These are phyloP conservation scores for Hypoxylon sp. DNA, from an alignment of 2,329 filamentous ascomycete genomes.

Conservation along the genomic window DNA sequence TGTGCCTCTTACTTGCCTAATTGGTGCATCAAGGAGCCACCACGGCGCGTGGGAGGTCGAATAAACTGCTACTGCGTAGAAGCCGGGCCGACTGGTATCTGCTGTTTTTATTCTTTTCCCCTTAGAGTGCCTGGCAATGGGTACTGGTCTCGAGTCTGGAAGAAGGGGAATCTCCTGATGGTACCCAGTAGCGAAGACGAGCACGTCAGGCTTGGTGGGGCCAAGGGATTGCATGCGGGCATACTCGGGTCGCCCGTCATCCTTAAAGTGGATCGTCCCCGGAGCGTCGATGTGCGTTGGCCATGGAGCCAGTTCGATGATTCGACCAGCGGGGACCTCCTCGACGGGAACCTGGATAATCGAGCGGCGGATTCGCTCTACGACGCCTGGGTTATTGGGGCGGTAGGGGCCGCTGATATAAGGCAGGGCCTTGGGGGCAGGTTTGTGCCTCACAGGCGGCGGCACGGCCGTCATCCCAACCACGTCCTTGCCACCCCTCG, in stretches of 20 bases:
- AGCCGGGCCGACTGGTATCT: conserved; percentile 1
- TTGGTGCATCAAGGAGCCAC: not conserved
- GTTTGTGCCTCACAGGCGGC: conserved; percentile 22
- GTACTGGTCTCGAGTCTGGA: conserved; percentile 56
- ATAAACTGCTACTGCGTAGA: not conserved
- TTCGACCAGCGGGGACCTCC: conserved; percentile 54
- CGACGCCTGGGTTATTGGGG: conserved; percentile 49
- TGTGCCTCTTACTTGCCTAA: not conserved
- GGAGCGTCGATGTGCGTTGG: conserved; percentile 54
- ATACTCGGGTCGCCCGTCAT: conserved; percentile 48
- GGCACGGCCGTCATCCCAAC: conserved; percentile 25
- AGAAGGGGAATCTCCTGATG: conserved; percentile 56
- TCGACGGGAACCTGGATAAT: conserved; percentile 52
- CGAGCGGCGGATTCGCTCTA: conserved; percentile 53
- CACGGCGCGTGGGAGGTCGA: not conserved
- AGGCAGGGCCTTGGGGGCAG: conserved; percentile 32
- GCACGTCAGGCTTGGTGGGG: conserved; percentile 53
- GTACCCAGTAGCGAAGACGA: conserved; percentile 63
- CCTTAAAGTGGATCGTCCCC: conserved; percentile 55
- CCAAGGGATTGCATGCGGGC: conserved; percentile 38
- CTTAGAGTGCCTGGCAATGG: conserved; percentile 46
- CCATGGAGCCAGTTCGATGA: conserved; percentile 60
- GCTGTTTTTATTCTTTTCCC: not conserved
- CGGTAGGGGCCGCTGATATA: conserved; percentile 36
- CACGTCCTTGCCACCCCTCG: conserved; percentile 19